phyloP scores from a whole-genome alignment of 352 stramenopile species.

The Pythium vanterpoolii region DNA sequence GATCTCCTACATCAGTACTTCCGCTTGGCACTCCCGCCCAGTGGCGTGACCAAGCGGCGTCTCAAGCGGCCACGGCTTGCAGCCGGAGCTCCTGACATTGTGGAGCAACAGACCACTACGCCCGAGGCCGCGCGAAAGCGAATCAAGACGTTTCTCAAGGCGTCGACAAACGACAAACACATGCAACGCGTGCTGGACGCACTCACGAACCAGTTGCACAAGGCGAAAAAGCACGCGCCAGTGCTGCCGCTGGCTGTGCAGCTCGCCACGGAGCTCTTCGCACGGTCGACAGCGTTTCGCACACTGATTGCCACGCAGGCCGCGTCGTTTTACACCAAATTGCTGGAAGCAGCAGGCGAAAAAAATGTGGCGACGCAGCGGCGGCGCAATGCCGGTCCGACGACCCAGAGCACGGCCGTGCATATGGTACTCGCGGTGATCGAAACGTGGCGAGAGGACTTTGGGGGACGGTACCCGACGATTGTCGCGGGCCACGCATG shows the following conservation, averaged over 20 bases:
- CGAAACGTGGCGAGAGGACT: constrained; percentile 58
- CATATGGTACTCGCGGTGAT: constrained; percentile 41
- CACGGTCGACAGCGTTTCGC: constrained; percentile 49
- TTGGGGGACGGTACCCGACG: constrained; percentile 53
- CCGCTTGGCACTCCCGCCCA: background rate
- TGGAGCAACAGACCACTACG: background rate
- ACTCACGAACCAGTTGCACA: constrained; percentile 13
- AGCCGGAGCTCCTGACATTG: background rate
- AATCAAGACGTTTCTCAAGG: constrained; percentile 18
- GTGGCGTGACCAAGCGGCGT: background rate
- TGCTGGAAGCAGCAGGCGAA: constrained; percentile 46
- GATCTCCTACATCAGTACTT: constrained; percentile 24
- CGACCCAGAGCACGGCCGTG: constrained; percentile 26
- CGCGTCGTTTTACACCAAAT: constrained; percentile 38
- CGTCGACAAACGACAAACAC: constrained; percentile 16
- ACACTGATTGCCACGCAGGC: constrained; percentile 39
- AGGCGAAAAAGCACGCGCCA: constrained; percentile 5
- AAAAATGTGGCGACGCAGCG: constrained; percentile 12
- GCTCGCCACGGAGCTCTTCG: constrained; percentile 56
- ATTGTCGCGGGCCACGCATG: constrained; percentile 48
- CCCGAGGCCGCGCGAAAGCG: constrained; percentile 7
- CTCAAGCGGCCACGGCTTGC: constrained; percentile 5
- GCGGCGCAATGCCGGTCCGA: background rate
- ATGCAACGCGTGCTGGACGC: constrained; percentile 15
- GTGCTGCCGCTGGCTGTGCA: constrained; percentile 27